Evolutionary conservation across 805 yeast species (phyloP).

Genomic region (Candida saitoana): DNA sequence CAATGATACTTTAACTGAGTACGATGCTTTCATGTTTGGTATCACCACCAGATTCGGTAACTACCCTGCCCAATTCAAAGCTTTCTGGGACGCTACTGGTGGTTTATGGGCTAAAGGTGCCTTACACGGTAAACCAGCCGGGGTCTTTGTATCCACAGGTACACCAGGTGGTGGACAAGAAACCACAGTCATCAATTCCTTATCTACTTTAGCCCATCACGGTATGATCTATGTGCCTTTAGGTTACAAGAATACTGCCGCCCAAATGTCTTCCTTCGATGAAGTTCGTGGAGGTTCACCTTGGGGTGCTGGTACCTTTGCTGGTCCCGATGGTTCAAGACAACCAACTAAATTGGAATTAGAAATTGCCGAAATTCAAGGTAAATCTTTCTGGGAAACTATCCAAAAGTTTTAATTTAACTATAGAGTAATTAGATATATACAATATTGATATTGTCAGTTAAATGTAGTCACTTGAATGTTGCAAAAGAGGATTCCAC

Average conservation of each 20-base stretch:
- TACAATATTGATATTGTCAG: too few relatives aligned
- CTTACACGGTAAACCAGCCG: constrained; percentile 69
- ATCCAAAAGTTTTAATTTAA: constrained; percentile 7
- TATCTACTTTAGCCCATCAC: constrained; percentile 68
- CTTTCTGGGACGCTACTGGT: constrained; percentile 77
- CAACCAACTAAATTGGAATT: constrained; percentile 58
- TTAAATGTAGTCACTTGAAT: too few relatives aligned
- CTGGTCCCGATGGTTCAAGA: constrained; percentile 70
- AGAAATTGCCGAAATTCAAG: constrained; percentile 62
- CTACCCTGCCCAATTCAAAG: constrained; percentile 71
- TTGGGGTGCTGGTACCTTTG: constrained; percentile 81
- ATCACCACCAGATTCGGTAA: constrained; percentile 83
- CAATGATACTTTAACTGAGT: constrained; percentile 50
- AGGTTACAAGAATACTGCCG: constrained; percentile 55
- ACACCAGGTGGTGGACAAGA: constrained; percentile 81
- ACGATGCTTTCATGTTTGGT: constrained; percentile 83
- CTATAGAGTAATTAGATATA: too few relatives aligned
- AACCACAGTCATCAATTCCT: constrained; percentile 53
- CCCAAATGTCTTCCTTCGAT: constrained; percentile 43
- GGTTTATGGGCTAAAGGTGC: constrained; percentile 75
- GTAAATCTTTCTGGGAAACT: constrained; percentile 43
- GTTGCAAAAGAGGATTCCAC: too few relatives aligned
- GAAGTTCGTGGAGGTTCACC: constrained; percentile 79
- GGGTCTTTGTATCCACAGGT: constrained; percentile 70
- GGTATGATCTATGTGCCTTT: constrained; percentile 77